Percentiles rank a stretch among this genome's conserved stretches.
These are phyloP conservation scores for Colletotrichum tropicicola DNA, from an alignment of 2,329 filamentous ascomycete species.

Conservation along the genomic window DNA sequence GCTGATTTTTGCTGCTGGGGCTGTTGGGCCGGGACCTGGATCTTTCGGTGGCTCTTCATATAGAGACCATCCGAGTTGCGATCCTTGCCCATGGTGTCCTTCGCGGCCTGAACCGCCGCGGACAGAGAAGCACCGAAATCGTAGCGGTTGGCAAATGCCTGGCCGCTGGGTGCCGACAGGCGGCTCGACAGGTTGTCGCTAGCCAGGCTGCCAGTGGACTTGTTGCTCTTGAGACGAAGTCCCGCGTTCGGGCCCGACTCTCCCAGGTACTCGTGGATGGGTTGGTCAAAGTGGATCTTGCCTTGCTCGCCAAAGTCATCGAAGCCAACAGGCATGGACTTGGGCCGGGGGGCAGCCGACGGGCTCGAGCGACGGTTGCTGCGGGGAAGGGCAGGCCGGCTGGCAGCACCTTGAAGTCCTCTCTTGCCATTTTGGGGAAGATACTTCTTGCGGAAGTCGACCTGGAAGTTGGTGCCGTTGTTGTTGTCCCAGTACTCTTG, in stretches of 20 bases:
- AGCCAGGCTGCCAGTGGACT: slow-evolving; percentile 70
- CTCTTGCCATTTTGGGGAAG: slow-evolving; percentile 69
- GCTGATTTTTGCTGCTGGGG: slow-evolving; percentile 26
- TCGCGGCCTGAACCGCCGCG: slow-evolving; percentile 81
- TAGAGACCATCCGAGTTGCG: slow-evolving; percentile 60
- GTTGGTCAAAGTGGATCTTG: slow-evolving; percentile 66
- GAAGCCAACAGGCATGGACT: slow-evolving; percentile 65
- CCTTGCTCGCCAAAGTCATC: slow-evolving; percentile 77
- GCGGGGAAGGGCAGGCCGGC: slow-evolving; percentile 68
- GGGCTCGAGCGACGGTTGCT: slow-evolving; percentile 66
- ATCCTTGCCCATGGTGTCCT: slow-evolving; percentile 67
- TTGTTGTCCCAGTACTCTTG: slow-evolving; percentile 98
- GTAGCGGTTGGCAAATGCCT: slow-evolving; percentile 91
- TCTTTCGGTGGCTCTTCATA: slow-evolving; percentile 60
- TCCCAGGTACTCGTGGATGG: slow-evolving; percentile 69
- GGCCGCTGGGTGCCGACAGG: slow-evolving; percentile 66
- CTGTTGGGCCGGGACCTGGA: slow-evolving; percentile 33
- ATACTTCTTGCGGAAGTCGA: slow-evolving; percentile 88
- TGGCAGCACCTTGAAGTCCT: slow-evolving; percentile 57
- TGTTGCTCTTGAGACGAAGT: slow-evolving; percentile 77
- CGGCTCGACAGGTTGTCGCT: slow-evolving; percentile 66
- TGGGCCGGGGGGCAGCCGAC: slow-evolving; percentile 54
- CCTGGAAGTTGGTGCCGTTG: slow-evolving; percentile 83
- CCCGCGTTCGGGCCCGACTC: slow-evolving; percentile 63
- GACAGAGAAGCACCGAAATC: slow-evolving; percentile 94